These are phyloP conservation scores for Fusarium goolgardi DNA, from an alignment of 2,329 filamentous ascomycete species.

Conservation along the genomic window DNA sequence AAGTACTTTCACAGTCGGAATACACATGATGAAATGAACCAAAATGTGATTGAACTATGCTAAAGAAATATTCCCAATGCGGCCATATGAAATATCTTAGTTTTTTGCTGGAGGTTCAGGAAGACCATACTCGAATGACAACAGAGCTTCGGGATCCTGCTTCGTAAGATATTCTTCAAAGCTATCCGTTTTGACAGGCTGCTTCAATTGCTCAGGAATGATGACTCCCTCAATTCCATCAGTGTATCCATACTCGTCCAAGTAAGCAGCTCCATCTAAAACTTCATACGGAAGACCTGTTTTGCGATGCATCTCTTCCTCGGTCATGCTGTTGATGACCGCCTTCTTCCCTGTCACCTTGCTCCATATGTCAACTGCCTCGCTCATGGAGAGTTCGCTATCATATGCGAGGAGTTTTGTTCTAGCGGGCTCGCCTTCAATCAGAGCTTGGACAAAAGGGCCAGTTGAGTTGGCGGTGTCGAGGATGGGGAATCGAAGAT, in stretches of 20 bases:
- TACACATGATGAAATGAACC: not conserved
- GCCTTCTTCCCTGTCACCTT: constrained; percentile 53
- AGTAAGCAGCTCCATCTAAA: constrained; percentile 51
- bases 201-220: constrained; percentile 54
- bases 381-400: constrained; percentile 49
- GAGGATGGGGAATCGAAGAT: constrained; percentile 54
- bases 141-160: constrained; percentile 23
- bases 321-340: constrained; percentile 45
- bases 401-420: constrained; percentile 60
- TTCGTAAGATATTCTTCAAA: constrained; percentile 50
- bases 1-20: too few relatives aligned
- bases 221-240: constrained; percentile 54
- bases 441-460: constrained; percentile 56
- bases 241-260: constrained; percentile 57
- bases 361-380: constrained; percentile 53
- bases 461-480: constrained; percentile 55
- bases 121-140: constrained; percentile 1
- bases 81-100: not conserved
- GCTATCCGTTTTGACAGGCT: constrained; percentile 43
- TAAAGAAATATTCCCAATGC: too few relatives aligned
- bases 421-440: constrained; percentile 54
- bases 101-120: not conserved
- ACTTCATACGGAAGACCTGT: constrained; percentile 54
- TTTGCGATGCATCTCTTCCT: constrained; percentile 51
- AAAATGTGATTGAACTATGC: not conserved